Conservation (phyloP, 768 basidiomycete species). For the Tremella fuciformis region DNA sequence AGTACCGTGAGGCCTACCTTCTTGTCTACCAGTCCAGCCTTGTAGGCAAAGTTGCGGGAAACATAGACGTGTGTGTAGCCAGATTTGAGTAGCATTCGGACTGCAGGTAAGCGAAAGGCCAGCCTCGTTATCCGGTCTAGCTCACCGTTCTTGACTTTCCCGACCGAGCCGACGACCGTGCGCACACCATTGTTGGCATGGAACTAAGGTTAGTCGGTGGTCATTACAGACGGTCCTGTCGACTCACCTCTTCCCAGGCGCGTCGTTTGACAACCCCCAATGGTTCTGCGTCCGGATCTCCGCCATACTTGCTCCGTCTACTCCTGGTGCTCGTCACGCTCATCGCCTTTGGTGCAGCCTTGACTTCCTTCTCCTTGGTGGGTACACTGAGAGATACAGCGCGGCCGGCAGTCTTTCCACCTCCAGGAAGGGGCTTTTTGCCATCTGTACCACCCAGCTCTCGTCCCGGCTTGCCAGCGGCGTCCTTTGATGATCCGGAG, state of each 20-base stretch:
- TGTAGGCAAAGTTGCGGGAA: slow-evolving; percentile 84
- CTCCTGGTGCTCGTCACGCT: slow-evolving; percentile 38
- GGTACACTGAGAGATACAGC: neutral
- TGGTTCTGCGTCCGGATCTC: slow-evolving; percentile 59
- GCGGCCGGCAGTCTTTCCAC: slow-evolving; percentile 1
- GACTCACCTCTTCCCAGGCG: slow-evolving; percentile 39
- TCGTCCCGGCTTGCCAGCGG: neutral
- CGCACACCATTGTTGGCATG: slow-evolving; percentile 89
- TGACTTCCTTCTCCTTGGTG: neutral
- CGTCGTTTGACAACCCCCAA: slow-evolving; percentile 32
- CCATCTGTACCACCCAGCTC: neutral
- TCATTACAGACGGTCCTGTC: slow-evolving; percentile 5
- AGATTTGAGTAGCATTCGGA: slow-evolving; percentile 87
- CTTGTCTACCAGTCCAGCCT: slow-evolving; percentile 79
- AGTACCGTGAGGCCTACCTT: slow-evolving; percentile 55
- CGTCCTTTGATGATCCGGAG: neutral
- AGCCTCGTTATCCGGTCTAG: slow-evolving; percentile 11
- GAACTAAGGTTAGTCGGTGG: slow-evolving; percentile 55
- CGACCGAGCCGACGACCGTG: slow-evolving; percentile 85
- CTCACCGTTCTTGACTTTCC: slow-evolving; percentile 80
- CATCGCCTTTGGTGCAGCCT: slow-evolving; percentile 20
- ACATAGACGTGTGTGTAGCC: slow-evolving; percentile 95
- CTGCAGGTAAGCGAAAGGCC: slow-evolving; percentile 52
- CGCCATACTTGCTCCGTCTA: slow-evolving; percentile 32
- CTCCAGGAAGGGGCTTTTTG: slow-evolving; percentile 5